Base-by-base conservation (phyloP, 345 rosid genomes). In the Eucalyptus leucophloia region DNA sequence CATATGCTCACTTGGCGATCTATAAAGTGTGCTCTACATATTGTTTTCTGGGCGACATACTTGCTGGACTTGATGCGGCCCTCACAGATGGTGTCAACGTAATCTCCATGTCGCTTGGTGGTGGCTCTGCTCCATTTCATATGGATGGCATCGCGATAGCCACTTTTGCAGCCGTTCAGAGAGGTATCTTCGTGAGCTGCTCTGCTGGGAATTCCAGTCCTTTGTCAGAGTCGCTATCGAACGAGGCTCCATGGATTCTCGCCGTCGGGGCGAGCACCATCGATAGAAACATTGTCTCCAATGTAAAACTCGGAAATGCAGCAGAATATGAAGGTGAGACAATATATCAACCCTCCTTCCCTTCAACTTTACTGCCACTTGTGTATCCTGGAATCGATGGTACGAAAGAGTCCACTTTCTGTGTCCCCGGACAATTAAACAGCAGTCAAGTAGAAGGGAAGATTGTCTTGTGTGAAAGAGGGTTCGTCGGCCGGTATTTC, bases 371-470 rank as follows among this genome's bases (percentile, higher is more conserved):
- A 28, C 69, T 62, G 32, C 69, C 34, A 28, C 69, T 62, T 62
- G 69, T 62, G 69, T 62, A 62, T 28, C 69, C 69, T 62, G 69
- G 69, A 62, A 62, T 13, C 32, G 69, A 62, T 30, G 69, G 69
- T 62, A 62, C 69, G 16, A 0, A 6, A 62, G 34, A 0, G 69
- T 62, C 69, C 32, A 7, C 0, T 0, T 28, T 28, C 69, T 62
- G 69, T 62, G 3, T 62, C 69, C 69, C 69, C 32, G 69, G 69
- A 62, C 16, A 62, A 28, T 62, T 62, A 62, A 62, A 62, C 28
- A 62, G 69, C n/a, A 28, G 34, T 62, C 69, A 62, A 28, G 18
- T 62, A 12, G 32, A 62, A 62, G 69, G 69, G 69, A 62, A 62
- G 69, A 30, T 62, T 62, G 69, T 62, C n/a, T 28, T 62, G 32